Evolutionary conservation across 2,329 filamentous ascomycete species (phyloP).

Genomic region (Thielaviopsis populi): DNA sequence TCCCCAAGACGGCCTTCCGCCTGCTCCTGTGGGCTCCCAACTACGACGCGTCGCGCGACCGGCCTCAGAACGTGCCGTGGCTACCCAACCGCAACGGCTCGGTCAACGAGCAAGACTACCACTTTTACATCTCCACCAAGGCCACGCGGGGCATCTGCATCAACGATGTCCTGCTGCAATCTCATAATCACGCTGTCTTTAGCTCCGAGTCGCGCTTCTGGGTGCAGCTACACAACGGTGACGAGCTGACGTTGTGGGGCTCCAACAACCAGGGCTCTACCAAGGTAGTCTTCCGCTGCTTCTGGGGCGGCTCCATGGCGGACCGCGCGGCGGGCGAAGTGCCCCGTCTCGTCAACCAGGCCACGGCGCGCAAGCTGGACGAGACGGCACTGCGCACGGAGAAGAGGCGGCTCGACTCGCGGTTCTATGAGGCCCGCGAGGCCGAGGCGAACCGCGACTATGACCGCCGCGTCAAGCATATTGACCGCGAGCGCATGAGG

Average conservation of each 20-base stretch:
- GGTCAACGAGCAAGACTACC: constrained; percentile 38
- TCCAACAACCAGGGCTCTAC: constrained; percentile 28
- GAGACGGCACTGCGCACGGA: constrained; percentile 32
- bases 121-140: constrained; percentile 66
- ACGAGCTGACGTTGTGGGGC: constrained; percentile 59
- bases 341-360: constrained; percentile 22
- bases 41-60: constrained; percentile 43
- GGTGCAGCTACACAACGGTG: constrained; percentile 61
- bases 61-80: constrained; percentile 35
- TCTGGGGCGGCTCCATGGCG: constrained; percentile 39
- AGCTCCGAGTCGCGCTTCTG: constrained; percentile 41
- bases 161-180: constrained; percentile 53
- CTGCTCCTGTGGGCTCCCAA: constrained; percentile 58
- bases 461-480: constrained; percentile 27
- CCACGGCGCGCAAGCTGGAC: constrained; percentile 33
- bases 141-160: constrained; percentile 61
- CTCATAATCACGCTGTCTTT: constrained; percentile 39
- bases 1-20: constrained; percentile 71
- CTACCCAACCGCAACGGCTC: constrained; percentile 20
- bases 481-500: constrained; percentile 34
- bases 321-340: constrained; percentile 4
- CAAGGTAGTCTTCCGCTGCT: constrained; percentile 37
- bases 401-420: constrained; percentile 28
- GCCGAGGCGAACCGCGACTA: constrained; percentile 33
- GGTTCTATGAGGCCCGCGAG: constrained; percentile 29